Evolutionary conservation across 2,329 filamentous ascomycete genomes (phyloP), one percentile per base, ranked within the genome.

Genomic region (Fusarium sp.): DNA sequence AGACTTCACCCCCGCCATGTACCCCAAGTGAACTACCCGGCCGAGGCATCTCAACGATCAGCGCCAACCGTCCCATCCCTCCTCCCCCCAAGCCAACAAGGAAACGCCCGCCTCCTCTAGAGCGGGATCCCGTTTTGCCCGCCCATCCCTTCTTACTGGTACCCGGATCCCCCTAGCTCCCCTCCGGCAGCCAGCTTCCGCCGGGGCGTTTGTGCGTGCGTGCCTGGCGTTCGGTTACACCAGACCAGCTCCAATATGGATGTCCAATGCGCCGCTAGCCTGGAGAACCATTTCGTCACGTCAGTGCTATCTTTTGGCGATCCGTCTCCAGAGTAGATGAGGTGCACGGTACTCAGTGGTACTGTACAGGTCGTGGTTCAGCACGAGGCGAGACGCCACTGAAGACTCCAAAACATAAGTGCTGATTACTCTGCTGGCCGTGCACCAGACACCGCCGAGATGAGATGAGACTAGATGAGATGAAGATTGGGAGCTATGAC

Each of bases 181-280:
- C 29, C 29, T 9, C 52, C 62, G 62, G 62, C 62, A 58, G 52
- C 62, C 50, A 58, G 42, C 45, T 63, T 63, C 61, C 61, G 47
- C 47, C 31, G 11, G 31, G 31, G 31, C 52, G 20, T 24, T 24
- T 24, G 24, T 14, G 40, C 22, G 37, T 42, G 40, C 11, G 40
- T 64, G n/a, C 62, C 62, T 64, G 62, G 34, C 16, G 52, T 56
- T 52, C 11, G 47, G 61, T 64, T 56, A 45, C 61, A 57, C 60
- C 47, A 52, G 18, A 52, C 47, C 47, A 52, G 18, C 47, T 52
- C 27, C 18, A 52, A 52, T 52, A 29, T 27, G 47, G 47, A 52
- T 20, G 27, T 14, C 47, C 10, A 11, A 52, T 16, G 24, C 47
- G 47, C 47, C 47, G 47, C 47, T 52, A 52, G 47, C 42, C 9